Evolutionary conservation across 2,329 filamentous ascomycete species (phyloP).

Genomic region (Fusarium virguliforme): DNA sequence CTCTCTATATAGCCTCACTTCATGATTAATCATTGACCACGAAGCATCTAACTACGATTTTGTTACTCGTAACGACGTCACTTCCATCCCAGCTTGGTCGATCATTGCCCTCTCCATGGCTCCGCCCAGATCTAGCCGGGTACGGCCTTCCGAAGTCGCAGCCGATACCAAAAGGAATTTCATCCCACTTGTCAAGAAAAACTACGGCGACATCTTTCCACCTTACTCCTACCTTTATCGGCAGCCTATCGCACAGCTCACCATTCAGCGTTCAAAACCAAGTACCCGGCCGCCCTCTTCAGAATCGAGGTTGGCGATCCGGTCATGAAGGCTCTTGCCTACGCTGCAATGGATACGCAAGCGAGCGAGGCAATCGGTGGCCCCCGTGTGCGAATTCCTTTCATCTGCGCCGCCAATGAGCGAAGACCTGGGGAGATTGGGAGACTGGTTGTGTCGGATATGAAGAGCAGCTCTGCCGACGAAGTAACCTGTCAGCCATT

Average conservation of each 20-base stretch:
- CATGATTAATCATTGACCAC: constrained; percentile 22
- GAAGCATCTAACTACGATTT: constrained; percentile 17
- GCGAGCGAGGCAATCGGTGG: constrained; percentile 55
- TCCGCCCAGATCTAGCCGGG: constrained; percentile 54
- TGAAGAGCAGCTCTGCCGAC: constrained; percentile 79
- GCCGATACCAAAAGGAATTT: constrained; percentile 80
- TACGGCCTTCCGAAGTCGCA: constrained; percentile 73
- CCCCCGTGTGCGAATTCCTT: constrained; percentile 67
- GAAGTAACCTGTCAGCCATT: constrained; percentile 81
- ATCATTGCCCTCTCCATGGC: constrained; percentile 50
- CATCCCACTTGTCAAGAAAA: constrained; percentile 75
- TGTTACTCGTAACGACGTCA: constrained; percentile 9
- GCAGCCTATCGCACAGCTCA: constrained; percentile 65
- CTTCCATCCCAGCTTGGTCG: constrained; percentile 14
- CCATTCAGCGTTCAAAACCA: constrained; percentile 56
- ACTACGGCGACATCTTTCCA: constrained; percentile 70
- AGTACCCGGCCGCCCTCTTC: constrained; percentile 63
- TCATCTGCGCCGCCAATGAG: constrained; percentile 83
- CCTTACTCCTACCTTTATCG: constrained; percentile 73
- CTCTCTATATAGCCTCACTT: constrained; percentile 11
- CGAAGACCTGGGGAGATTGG: constrained; percentile 85
- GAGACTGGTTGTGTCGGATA: constrained; percentile 71
- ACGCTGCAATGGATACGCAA: constrained; percentile 62
- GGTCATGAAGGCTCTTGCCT: constrained; percentile 73
- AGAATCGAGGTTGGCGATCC: constrained; percentile 72